phyloP scores from a whole-genome alignment of 176 grass and related monocot genomes.

The Microstegium vimineum region DNA sequence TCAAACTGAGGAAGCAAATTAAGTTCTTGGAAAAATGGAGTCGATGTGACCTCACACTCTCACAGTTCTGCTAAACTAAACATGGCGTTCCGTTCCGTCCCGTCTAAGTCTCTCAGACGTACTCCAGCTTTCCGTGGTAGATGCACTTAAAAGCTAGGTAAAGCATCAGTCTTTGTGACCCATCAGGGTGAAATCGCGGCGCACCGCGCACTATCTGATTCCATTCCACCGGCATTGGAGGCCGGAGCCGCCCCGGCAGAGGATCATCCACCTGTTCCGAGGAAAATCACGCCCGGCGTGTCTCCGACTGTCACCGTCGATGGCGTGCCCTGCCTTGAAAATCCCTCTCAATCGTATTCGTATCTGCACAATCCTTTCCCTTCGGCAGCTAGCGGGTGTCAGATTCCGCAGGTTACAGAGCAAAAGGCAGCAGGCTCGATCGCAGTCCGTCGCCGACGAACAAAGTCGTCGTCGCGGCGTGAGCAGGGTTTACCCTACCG shows the following conservation, averaged over 20 bases:
- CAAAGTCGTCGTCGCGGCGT: neutral
- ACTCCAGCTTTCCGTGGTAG: constrained; percentile 3
- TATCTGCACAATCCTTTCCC: neutral
- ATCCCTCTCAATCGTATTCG: too few species aligned
- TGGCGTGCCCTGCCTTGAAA: neutral
- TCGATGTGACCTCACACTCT: too few species aligned
- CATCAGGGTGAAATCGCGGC: neutral
- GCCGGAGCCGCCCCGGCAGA: neutral
- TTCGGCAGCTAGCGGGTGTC: constrained; percentile 5
- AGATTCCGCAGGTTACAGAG: neutral
- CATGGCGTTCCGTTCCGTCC: neutral
- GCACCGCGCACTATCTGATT: neutral
- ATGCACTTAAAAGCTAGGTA: neutral
- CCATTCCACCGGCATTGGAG: neutral
- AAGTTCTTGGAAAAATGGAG: neutral
- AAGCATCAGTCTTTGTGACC: neutral
- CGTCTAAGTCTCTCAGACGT: neutral
- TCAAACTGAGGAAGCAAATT: neutral
- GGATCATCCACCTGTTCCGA: neutral
- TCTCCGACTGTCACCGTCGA: neutral
- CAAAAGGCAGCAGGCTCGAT: neutral
- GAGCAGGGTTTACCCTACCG: too few species aligned
- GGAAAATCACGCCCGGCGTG: constrained; percentile 3
- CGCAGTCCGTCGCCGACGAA: neutral
- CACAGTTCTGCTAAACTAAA: neutral